These are phyloP conservation scores for Spathaspora passalidarum DNA, from an alignment of 805 yeast species.

Conservation along the genomic window DNA sequence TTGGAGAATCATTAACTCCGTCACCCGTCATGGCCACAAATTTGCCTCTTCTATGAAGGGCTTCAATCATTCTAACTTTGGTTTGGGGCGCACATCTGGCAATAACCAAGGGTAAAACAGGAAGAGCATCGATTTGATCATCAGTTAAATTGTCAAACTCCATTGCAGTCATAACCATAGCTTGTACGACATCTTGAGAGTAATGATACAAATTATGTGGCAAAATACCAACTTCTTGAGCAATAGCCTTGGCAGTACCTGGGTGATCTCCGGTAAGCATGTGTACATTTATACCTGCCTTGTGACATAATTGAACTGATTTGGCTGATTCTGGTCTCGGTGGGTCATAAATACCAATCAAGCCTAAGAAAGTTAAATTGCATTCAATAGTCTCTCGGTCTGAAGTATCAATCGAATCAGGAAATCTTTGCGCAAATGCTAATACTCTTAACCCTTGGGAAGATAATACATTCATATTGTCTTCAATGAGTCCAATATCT, in stretches of 20 bases:
- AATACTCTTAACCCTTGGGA: constrained; percentile 30
- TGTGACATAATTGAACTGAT: constrained; percentile 27
- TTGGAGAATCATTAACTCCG: constrained; percentile 97
- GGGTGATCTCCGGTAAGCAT: constrained; percentile 36
- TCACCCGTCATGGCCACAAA: constrained; percentile 91
- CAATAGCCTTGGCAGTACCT: constrained; percentile 34
- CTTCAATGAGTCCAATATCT: constrained; percentile 19
- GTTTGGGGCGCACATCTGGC: constrained; percentile 85
- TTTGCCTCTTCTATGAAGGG: constrained; percentile 44
- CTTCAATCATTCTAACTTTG: constrained; percentile 78
- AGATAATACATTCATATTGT: constrained; percentile 24
- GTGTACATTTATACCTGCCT: constrained; percentile 33
- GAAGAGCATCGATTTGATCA: constrained; percentile 55
- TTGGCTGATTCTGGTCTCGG: constrained; percentile 30
- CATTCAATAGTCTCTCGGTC: constrained; percentile 21
- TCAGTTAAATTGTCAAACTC: constrained; percentile 66
- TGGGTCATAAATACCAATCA: constrained; percentile 35
- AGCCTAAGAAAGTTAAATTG: constrained; percentile 23
- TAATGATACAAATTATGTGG: constrained; percentile 51
- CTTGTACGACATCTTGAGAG: constrained; percentile 51
- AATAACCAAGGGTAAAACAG: constrained; percentile 71
- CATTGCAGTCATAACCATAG: constrained; percentile 74
- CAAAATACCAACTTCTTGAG: constrained; percentile 33
- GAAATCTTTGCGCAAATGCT: constrained; percentile 26
- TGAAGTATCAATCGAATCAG: constrained; percentile 6